Conservation (phyloP, 495 filamentous ascomycete genomes). For the Trichocladium uniseriatum region DNA sequence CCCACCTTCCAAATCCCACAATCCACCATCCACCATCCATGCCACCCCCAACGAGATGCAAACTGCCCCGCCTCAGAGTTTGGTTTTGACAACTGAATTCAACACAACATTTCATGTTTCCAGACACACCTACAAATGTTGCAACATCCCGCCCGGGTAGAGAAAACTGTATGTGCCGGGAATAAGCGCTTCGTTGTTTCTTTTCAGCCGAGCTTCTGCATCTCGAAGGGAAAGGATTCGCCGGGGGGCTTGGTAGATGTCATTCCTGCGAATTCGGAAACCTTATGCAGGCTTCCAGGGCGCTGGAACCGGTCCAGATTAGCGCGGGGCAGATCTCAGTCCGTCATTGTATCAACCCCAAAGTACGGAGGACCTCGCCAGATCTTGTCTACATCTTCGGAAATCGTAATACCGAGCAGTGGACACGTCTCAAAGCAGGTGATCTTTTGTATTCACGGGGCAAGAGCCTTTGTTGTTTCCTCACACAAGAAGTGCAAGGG, state of each 20-base stretch:
- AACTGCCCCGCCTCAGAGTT: neutral
- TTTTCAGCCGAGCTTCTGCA: too few relatives aligned
- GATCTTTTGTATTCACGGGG: neutral
- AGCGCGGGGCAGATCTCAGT: neutral
- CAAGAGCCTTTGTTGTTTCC: neutral
- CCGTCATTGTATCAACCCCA: neutral
- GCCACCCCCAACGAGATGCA: slow-evolving; percentile 7
- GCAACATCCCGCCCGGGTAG: slow-evolving; percentile 3
- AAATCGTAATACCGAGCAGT: neutral
- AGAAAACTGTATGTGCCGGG: too few relatives aligned
- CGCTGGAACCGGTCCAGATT: neutral
- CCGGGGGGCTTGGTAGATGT: neutral
- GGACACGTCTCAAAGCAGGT: neutral
- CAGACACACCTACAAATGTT: slow-evolving; percentile 17
- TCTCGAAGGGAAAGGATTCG: too few relatives aligned
- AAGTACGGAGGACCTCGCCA: neutral
- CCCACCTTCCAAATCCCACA: too few relatives aligned
- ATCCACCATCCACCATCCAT: too few relatives aligned
- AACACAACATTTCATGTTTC: neutral
- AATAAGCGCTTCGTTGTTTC: too few relatives aligned
- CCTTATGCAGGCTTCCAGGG: slow-evolving; percentile 2
- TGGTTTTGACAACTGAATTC: neutral
- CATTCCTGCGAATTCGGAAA: neutral
- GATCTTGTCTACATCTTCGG: too few relatives aligned
- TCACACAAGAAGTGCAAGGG: neutral